Conservation (phyloP, 805 yeast species). For the Saturnispora sanitii region DNA sequence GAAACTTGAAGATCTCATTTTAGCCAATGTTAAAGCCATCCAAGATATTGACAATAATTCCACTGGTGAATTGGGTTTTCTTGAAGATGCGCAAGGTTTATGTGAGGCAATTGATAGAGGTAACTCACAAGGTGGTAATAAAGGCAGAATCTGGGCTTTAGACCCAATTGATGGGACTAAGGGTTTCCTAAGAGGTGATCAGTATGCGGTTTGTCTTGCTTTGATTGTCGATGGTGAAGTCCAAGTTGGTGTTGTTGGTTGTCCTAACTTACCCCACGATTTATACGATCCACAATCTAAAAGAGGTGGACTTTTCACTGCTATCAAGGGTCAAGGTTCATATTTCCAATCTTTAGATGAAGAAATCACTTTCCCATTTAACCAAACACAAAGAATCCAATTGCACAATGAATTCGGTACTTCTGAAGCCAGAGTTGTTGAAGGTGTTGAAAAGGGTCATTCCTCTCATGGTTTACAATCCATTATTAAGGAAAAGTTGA, state of each 20-base stretch:
- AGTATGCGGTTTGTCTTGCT: conserved; percentile 92
- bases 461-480: conserved; percentile 85
- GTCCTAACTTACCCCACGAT: conserved; percentile 74
- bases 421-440: conserved; percentile 57
- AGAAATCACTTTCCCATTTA: conserved; percentile 31
- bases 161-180: conserved; percentile 98
- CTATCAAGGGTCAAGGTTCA: conserved; percentile 60
- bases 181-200: conserved; percentile 93
- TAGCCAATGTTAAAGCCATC: conserved; percentile 46
- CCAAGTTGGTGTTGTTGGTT: conserved; percentile 87
- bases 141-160: conserved; percentile 89
- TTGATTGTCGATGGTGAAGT: conserved; percentile 78
- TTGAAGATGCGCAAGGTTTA: conserved; percentile 41
- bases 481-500: conserved; percentile 53
- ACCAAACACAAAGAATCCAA: conserved; percentile 28
- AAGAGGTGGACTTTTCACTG: conserved; percentile 69
- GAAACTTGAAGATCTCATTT: conserved; percentile 43
- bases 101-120: conserved; percentile 70
- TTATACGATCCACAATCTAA: conserved; percentile 29
- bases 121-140: conserved; percentile 63
- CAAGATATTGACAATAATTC: conserved; percentile 35
- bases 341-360: conserved; percentile 38
- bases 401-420: conserved; percentile 43
- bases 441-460: conserved; percentile 93
- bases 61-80: conserved; percentile 29